phyloP scores from a whole-genome alignment of 75 land plant genomes.

The Selaginella tamariscina region DNA sequence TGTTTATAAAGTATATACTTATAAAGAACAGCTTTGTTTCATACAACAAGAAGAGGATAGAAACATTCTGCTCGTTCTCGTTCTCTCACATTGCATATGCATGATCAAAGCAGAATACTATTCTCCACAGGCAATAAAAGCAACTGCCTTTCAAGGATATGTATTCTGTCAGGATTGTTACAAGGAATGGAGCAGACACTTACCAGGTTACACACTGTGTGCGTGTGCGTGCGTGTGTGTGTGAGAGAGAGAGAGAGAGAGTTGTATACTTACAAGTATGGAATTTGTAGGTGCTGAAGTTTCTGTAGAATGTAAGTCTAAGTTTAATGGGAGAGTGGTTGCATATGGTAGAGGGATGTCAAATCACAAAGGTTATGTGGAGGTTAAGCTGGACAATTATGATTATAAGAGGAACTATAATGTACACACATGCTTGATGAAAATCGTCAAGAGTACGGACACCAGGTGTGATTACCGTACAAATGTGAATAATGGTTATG shows the following conservation, averaged over 20 bases:
- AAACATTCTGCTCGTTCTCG: no score
- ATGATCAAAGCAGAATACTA: no score
- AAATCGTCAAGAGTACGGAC: not conserved
- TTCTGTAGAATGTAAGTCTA: not conserved
- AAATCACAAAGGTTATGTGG: not conserved
- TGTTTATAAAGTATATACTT: no score
- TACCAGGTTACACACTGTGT: no score
- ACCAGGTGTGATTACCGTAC: not conserved
- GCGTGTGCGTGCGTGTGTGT: no score
- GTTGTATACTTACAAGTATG: not conserved
- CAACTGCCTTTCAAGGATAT: not conserved
- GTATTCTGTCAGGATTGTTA: not conserved
- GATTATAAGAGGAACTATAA: not conserved
- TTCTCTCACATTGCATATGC: no score
- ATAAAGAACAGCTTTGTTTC: no score
- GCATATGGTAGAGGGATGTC: not conserved
- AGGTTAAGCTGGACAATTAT: not conserved
- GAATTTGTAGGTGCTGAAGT: not conserved
- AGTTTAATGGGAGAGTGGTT: not conserved
- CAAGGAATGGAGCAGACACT: not conserved
- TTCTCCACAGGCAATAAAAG: not conserved
- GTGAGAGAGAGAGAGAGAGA: not conserved
- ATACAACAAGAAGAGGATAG: no score
- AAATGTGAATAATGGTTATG: not conserved
- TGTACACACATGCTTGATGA: not conserved